These are phyloP conservation scores for Neopestalotiopsis sp. DNA, from an alignment of 2,329 filamentous ascomycete genomes.

Conservation along the genomic window DNA sequence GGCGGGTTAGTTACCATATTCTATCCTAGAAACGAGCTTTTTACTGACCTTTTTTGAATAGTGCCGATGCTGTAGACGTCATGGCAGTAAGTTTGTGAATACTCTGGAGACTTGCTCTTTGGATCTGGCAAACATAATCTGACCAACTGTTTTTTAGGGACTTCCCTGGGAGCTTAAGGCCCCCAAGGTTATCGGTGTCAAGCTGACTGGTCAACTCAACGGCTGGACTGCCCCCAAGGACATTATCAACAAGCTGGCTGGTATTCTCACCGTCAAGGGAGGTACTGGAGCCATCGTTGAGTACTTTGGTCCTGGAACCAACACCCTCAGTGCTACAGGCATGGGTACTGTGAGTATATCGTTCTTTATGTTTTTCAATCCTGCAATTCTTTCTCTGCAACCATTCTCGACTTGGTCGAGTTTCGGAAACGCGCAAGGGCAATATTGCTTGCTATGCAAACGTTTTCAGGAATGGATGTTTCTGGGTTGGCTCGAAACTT, in stretches of 20 bases:
- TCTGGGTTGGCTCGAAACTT: too few relatives aligned
- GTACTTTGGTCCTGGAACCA: constrained; percentile 74
- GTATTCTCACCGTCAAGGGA: constrained; percentile 96
- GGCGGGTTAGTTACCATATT: constrained; percentile 48
- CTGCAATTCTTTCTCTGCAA: background rate
- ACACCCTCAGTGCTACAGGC: constrained; percentile 79
- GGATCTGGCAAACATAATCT: too few relatives aligned
- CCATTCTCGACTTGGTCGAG: background rate
- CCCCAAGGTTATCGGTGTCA: constrained; percentile 95
- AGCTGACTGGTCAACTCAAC: constrained; percentile 84
- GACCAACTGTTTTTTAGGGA: constrained; percentile 44
- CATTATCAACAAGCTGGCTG: constrained; percentile 78
- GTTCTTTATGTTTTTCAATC: background rate
- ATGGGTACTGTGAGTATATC: constrained; percentile 78
- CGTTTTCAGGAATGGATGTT: too few relatives aligned
- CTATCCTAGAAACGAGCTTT: background rate
- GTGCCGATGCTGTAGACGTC: constrained; percentile 97
- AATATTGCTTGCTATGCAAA: too few relatives aligned
- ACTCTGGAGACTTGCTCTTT: too few relatives aligned
- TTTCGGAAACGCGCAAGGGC: too few relatives aligned
- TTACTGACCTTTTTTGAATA: constrained; percentile 37
- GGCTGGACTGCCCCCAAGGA: constrained; percentile 96
- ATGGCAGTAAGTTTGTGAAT: constrained; percentile 64
- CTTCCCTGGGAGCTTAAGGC: constrained; percentile 98
- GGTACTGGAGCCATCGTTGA: constrained; percentile 92